Percentiles rank a stretch among this genome's conserved stretches.
phyloP scores from a whole-genome alignment of 331 rosid species.

The Malus hybrid region DNA sequence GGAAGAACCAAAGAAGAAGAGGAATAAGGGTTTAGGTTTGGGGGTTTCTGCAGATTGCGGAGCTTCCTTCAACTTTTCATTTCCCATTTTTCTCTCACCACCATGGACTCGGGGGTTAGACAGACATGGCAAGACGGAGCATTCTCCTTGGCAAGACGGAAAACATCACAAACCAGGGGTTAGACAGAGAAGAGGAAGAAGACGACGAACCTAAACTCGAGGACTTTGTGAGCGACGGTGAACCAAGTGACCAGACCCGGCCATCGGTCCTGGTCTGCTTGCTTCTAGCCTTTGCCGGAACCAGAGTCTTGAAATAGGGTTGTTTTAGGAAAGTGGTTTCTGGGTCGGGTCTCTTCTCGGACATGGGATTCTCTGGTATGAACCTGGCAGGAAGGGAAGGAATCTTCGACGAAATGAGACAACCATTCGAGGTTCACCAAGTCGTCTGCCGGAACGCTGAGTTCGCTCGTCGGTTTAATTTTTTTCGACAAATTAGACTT shows the following conservation, averaged over 20 bases:
- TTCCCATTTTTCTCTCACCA: too few species aligned
- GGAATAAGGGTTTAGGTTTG: too few species aligned
- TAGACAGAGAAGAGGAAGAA: not conserved
- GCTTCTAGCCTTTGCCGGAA: slow-evolving; percentile 78
- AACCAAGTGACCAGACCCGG: slow-evolving; percentile 68
- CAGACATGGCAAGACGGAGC: too few species aligned
- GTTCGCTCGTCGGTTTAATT: slow-evolving; percentile 43
- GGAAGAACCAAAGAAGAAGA: too few species aligned
- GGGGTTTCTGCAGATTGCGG: too few species aligned
- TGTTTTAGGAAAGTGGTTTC: not conserved
- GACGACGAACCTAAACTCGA: slow-evolving; percentile 50
- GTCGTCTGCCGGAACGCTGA: slow-evolving; percentile 69
- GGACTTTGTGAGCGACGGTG: slow-evolving; percentile 50
- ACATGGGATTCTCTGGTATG: slow-evolving; percentile 13
- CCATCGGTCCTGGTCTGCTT: slow-evolving; percentile 55
- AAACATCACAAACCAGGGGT: not conserved
- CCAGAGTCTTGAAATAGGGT: slow-evolving; percentile 49
- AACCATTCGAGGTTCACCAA: slow-evolving; percentile 83
- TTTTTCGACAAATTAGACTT: slow-evolving; percentile 21
- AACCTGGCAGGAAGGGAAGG: slow-evolving; percentile 44
- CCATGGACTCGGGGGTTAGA: too few species aligned
- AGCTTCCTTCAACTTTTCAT: too few species aligned
- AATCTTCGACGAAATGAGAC: slow-evolving; percentile 87
- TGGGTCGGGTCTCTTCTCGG: slow-evolving; percentile 10
- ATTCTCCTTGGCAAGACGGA: too few species aligned